Conservation (phyloP, 306 rosid species). For the Pachyrhizus erosus region DNA sequence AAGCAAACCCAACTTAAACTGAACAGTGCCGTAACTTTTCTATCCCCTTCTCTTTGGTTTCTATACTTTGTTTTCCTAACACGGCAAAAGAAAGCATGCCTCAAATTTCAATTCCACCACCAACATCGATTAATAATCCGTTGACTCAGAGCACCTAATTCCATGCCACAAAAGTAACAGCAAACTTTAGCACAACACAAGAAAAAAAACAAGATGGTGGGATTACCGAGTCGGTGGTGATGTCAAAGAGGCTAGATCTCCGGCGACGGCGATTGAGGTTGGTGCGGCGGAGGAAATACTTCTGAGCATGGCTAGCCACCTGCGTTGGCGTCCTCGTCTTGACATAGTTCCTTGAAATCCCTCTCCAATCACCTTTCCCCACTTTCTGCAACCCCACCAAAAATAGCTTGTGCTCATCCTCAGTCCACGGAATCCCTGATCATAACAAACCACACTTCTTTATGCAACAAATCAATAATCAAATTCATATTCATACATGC, state of each 20-base stretch:
- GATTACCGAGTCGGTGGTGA: slow-evolving; percentile 77
- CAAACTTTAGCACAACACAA: neutral
- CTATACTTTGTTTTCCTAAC: slow-evolving; percentile 24
- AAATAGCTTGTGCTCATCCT: slow-evolving; percentile 85
- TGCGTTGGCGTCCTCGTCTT: slow-evolving; percentile 88
- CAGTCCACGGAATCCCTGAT: slow-evolving; percentile 92
- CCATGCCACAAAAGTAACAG: neutral
- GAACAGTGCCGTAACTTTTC: neutral
- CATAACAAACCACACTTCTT: neutral
- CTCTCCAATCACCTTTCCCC: slow-evolving; percentile 95
- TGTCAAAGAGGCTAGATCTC: slow-evolving; percentile 87
- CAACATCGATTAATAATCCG: neutral
- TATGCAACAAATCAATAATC: neutral
- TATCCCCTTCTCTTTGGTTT: neutral
- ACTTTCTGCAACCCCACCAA: slow-evolving; percentile 80
- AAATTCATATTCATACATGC: slow-evolving; percentile 18
- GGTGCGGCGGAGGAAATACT: slow-evolving; percentile 77
- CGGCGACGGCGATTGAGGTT: slow-evolving; percentile 89
- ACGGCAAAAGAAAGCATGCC: neutral
- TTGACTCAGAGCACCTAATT: neutral
- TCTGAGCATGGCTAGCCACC: slow-evolving; percentile 95
- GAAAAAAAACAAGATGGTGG: neutral
- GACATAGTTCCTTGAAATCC: slow-evolving; percentile 80
- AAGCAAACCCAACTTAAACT: neutral
- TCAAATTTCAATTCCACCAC: slow-evolving; percentile 1